Percentiles rank a stretch among this genome's conserved stretches.
Evolutionary conservation across 1,284 basidiomycete species (phyloP).

Genomic region (Inonotus hispidus): DNA sequence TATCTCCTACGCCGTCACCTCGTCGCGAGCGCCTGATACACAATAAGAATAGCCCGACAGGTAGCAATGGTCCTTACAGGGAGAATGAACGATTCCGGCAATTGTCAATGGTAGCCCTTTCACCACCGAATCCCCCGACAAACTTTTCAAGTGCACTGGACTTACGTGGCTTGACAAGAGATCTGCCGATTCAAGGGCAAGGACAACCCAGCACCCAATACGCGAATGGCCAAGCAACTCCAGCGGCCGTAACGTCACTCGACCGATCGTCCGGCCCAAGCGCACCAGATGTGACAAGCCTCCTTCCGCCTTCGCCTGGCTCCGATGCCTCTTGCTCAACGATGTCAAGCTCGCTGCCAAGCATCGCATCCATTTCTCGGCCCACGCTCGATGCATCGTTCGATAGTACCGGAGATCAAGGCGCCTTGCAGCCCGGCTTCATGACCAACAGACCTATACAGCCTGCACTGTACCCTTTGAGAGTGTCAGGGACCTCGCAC

Average conservation of each 20-base stretch:
- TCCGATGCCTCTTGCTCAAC: conserved; percentile 11
- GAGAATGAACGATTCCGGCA: conserved; percentile 6
- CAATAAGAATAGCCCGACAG: neutral
- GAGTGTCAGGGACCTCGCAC: neutral
- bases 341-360: conserved; percentile 3
- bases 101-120: neutral
- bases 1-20: conserved; percentile 10
- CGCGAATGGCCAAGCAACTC: neutral
- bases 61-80: neutral
- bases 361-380: neutral
- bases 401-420: neutral
- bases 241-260: neutral
- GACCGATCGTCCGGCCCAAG: neutral
- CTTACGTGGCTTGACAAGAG: conserved; percentile 3
- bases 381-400: neutral
- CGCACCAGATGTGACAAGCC: neutral
- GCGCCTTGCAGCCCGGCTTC: neutral
- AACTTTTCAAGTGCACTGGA: conserved; percentile 8
- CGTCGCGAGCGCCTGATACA: conserved; percentile 10
- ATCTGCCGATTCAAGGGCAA: neutral
- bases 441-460: neutral
- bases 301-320: conserved; percentile 9
- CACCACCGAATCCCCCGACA: neutral
- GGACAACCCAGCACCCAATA: neutral
- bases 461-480: neutral